Percentiles rank a stretch among this genome's conserved stretches.
Evolutionary conservation across 768 basidiomycete genomes (phyloP).

Genomic region (Porphyrellus cyaneotinctus): DNA sequence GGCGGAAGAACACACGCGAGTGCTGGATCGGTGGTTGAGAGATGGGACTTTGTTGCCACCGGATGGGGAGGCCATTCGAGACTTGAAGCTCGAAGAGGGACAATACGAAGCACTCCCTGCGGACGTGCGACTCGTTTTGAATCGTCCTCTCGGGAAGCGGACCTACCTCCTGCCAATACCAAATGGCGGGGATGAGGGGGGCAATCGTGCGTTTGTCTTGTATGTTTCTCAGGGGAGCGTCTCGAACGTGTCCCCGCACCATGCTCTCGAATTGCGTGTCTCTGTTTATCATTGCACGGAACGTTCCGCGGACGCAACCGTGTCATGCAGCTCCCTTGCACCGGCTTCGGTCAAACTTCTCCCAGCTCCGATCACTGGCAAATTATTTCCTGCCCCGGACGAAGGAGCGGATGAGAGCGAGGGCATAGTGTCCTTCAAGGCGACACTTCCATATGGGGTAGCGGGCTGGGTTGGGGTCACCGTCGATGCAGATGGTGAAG

Average conservation of each 20-base stretch:
- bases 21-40: constrained; percentile 64
- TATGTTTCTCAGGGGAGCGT: constrained; percentile 62
- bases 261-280: constrained; percentile 40
- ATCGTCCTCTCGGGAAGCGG: constrained; percentile 38
- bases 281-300: constrained; percentile 45
- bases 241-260: constrained; percentile 46
- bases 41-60: constrained; percentile 51
- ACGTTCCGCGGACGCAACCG: constrained; percentile 15
- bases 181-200: neutral
- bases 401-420: constrained; percentile 75
- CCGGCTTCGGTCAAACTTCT: constrained; percentile 57
- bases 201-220: constrained; percentile 42
- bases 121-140: constrained; percentile 39
- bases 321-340: constrained; percentile 37
- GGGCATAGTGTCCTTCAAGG: constrained; percentile 63
- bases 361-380: constrained; percentile 52
- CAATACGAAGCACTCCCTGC: constrained; percentile 37
- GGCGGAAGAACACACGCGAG: constrained; percentile 26
- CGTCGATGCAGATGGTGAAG: constrained; percentile 46
- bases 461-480: constrained; percentile 50
- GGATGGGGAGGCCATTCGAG: neutral
- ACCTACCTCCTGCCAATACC: constrained; percentile 50
- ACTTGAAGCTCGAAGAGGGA: constrained; percentile 7
- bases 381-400: constrained; percentile 59
- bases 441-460: constrained; percentile 31